Percentiles rank a stretch among this genome's conserved stretches.
Evolutionary conservation across 177 flowering plant species (phyloP).

Genomic region (Tripterygium wilfordii): DNA sequence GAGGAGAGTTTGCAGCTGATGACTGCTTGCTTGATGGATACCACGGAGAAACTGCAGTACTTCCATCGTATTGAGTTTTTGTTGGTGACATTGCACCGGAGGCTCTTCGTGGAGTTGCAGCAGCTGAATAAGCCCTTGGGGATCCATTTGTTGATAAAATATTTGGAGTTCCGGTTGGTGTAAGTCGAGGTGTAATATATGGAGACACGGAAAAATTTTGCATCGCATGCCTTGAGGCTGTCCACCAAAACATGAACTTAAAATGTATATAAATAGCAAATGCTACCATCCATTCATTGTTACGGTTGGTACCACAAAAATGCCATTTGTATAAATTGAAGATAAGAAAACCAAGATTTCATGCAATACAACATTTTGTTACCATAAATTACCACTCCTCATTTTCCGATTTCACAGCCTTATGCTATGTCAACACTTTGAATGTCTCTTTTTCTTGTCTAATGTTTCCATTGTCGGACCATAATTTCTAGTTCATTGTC

Average conservation of each 20-base stretch:
- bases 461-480: too few relatives aligned
- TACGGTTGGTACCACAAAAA: too few relatives aligned
- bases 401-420: too few relatives aligned
- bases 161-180: constrained; percentile 82
- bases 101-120: constrained; percentile 56
- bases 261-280: background rate
- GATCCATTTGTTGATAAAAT: constrained; percentile 59
- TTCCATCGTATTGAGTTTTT: constrained; percentile 47
- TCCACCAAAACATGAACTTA: constrained; percentile 5
- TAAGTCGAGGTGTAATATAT: constrained; percentile 72
- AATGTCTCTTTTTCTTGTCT: too few relatives aligned
- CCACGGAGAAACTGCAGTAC: constrained; percentile 53
- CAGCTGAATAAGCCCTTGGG: constrained; percentile 71
- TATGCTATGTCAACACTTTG: too few relatives aligned
- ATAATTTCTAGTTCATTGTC: too few relatives aligned
- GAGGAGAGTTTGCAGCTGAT: constrained; percentile 94
- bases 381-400: too few relatives aligned
- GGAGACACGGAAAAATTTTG: constrained; percentile 66
- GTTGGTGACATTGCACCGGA: constrained; percentile 72
- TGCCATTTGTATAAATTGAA: too few relatives aligned
- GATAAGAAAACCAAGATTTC: too few relatives aligned
- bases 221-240: constrained; percentile 50
- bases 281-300: too few relatives aligned
- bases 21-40: constrained; percentile 90
- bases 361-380: too few relatives aligned